Base-by-base conservation (phyloP, 2,329 filamentous ascomycete species). In the Dothistroma septosporum region DNA sequence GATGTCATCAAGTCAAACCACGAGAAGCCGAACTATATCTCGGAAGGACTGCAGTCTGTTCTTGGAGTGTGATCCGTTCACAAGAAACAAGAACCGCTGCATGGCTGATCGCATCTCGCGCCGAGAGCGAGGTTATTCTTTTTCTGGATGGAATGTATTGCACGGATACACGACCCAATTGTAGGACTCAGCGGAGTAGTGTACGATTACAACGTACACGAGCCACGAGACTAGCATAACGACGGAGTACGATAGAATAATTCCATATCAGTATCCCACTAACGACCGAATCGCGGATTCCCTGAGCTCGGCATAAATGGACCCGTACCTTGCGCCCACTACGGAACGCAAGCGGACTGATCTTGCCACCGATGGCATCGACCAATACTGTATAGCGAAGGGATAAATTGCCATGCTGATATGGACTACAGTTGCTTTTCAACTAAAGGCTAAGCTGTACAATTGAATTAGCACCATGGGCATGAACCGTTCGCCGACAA, bases 1-100 rank as follows among this genome's bases (percentile, higher is more conserved):
- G 77, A 79, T 69, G 71, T 73, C 2, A 78, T 79, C 57, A 75
- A 66, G 62, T 61, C 57, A 24, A 55, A 61, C 46, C 19, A 44
- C n/a, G 37, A 44, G 37, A 44, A 44, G 37, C 37, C 37, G 12
- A 14, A 44, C 16, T 44, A 44, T 44, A 14, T 44, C 16, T n/a
- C 37, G 7, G 37, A 44, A 44, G 37, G 37, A n/a, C 37, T 44
- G 12, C 37, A 44, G 16, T 44, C 37, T 16, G 37, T 44, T n/a
- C 37, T 44, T 16, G 37, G 37, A 7, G 37, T 44, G 16, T 44
- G 16, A 28, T 28, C 24, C 24, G 24, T 3, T 28, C 24, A 3
- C 6, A 28, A 28, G 24, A 28, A 28, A 28, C 6, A 28, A 28
- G 24, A 6, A 28, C 6, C 6, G 24, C 24, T 28, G 24, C 24